These are phyloP conservation scores for Debaryomyces sp. DNA, from an alignment of 1,139 yeast species.

Conservation along the genomic window DNA sequence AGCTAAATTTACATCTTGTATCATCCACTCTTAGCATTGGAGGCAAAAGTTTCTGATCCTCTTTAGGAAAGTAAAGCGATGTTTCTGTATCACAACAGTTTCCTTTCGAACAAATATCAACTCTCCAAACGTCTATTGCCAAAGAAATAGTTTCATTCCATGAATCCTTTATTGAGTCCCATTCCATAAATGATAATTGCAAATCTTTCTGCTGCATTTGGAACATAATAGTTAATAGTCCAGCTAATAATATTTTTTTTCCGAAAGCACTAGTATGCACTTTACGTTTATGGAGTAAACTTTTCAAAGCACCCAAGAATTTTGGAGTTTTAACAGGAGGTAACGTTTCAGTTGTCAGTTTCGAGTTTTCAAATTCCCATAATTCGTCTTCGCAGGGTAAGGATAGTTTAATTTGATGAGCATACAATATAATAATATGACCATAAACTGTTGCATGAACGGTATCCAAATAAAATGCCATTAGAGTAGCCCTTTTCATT, in stretches of 20 bases:
- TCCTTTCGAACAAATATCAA: conserved; percentile 21
- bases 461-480: conserved; percentile 36
- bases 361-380: conserved; percentile 27
- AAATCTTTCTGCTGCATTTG: conserved; percentile 77
- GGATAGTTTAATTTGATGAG: conserved; percentile 32
- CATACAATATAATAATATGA: conserved; percentile 29
- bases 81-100: conserved; percentile 34
- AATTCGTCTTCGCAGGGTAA: conserved; percentile 35
- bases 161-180: conserved; percentile 20
- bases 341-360: conserved; percentile 11
- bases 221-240: conserved; percentile 66
- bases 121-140: conserved; percentile 64
- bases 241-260: conserved; percentile 67
- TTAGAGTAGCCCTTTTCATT: conserved; percentile 33
- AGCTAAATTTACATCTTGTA: conserved; percentile 39
- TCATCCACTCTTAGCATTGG: conserved; percentile 24
- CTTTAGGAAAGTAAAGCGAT: conserved; percentile 19
- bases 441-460: conserved; percentile 38
- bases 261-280: conserved; percentile 52
- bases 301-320: conserved; percentile 59
- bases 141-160: conserved; percentile 69
- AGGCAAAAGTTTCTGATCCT: conserved; percentile 17
- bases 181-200: conserved; percentile 40
- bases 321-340: conserved; percentile 20
- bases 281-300: conserved; percentile 54